These are phyloP conservation scores for Coccomyxa sp. DNA, from an alignment of 139 green algal species.

Conservation along the genomic window DNA sequence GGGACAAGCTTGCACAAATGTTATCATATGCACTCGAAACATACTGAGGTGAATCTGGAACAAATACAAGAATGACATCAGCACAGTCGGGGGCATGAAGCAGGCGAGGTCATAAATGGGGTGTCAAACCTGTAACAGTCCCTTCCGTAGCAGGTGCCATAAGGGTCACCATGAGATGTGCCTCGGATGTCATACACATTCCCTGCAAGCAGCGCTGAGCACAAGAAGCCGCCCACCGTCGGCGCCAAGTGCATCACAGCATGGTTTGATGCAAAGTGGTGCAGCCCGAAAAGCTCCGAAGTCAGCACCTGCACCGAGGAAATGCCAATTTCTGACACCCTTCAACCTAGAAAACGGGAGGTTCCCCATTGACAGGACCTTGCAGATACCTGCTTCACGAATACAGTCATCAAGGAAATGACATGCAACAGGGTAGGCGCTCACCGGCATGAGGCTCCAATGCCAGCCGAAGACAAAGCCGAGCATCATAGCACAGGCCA, in stretches of 20 bases:
- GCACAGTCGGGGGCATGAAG: too few species aligned
- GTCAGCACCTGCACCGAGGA: not conserved
- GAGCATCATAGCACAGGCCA: not conserved
- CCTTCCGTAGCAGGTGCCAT: not conserved
- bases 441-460: conserved; percentile 2
- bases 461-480: conserved; percentile 1
- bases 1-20: too few species aligned
- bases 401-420: too few species aligned
- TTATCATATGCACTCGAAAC: too few species aligned
- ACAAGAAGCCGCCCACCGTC: not conserved
- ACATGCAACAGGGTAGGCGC: not conserved
- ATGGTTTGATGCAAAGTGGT: conserved; percentile 3
- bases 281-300: conserved; percentile 3
- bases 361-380: not conserved
- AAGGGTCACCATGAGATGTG: not conserved
- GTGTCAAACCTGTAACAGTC: conserved; percentile 8
- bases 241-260: conserved; percentile 3
- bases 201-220: not conserved
- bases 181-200: not conserved
- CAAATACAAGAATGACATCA: too few species aligned
- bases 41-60: too few species aligned
- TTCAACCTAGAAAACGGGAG: not conserved
- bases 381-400: not conserved
- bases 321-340: not conserved
- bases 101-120: too few species aligned